Evolutionary conservation across 768 basidiomycete species (phyloP), one percentile per base, ranked within the genome.

Genomic region (Lepiota subincarnata): DNA sequence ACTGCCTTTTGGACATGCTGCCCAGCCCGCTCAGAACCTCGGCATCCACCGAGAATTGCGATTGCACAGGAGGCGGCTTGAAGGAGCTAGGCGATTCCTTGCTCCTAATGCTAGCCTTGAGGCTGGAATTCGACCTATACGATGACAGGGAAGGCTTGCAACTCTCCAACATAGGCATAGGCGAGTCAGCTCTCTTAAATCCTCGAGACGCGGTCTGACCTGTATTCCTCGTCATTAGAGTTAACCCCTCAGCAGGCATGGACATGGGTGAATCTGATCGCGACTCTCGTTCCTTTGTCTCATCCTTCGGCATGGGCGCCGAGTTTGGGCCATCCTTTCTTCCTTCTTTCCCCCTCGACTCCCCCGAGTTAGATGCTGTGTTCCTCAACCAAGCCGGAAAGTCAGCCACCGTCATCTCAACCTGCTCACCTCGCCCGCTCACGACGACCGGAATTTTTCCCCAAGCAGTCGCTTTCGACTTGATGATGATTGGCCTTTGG

Each of bases 171-270:
- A 41, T 40, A 31, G 44, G 44, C 37, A 52, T 44, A 20, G 50
- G 42, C 4, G 44, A 53, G 39, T 53, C 52, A 4, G 52, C 12
- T 28, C 52, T 53, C 31, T n/a, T 44, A 34, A 45, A 8, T 16
- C 3, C 43, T 28, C 35, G 39, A 37, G 31, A 7, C 10, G 31
- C 12, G 34, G 16, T n/a, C 44, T 12, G 16, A 11, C 24, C 36
- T 7, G 13, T 44, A 26, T 44, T 26, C 31, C 31, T 31, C 31
- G 31, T 11, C 10, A 8, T 11, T 31, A 3, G 31, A 31, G 31
- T 31, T 31, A 11, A 11, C 7, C 31, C 31, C 1, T 8, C 31
- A 8, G 31, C 31, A 11, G 13, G 20, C 22, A 44, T 26, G 11
- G 45, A 31, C 31, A 47, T 47, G 16, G 45, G 45, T 8, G 45